Evolutionary conservation across 1,284 basidiomycete species (phyloP).

Genomic region (Ganoderma multipileum): DNA sequence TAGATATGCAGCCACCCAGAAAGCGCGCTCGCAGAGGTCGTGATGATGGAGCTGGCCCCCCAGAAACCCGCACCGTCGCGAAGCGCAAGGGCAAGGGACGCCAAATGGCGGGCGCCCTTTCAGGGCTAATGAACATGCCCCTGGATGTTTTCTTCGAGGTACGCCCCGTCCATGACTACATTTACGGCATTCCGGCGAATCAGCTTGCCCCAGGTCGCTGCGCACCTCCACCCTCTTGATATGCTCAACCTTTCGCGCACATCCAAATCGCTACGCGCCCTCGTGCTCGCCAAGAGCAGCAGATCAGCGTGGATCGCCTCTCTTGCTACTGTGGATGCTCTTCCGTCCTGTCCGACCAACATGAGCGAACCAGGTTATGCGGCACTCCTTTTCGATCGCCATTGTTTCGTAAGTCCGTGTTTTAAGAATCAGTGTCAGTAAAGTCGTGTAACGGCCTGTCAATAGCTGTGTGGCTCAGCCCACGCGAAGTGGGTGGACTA

Average conservation of each 20-base stretch:
- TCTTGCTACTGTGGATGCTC: neutral
- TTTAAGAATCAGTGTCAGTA: neutral
- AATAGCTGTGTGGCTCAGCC: constrained; percentile 11
- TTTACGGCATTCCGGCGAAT: too few species aligned
- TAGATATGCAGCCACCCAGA: neutral
- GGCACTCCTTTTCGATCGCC: constrained; percentile 31
- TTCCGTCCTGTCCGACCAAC: neutral
- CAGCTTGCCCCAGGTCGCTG: constrained; percentile 2
- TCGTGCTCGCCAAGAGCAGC: constrained; percentile 25
- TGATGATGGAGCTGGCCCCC: neutral
- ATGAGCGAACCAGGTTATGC: neutral
- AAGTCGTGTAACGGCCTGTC: neutral
- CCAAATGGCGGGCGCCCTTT: neutral
- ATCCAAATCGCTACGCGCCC: constrained; percentile 11
- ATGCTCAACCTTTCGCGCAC: constrained; percentile 12
- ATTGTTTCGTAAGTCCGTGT: constrained; percentile 22
- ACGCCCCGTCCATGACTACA: neutral
- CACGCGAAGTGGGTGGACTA: constrained; percentile 17
- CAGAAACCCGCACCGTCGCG: neutral
- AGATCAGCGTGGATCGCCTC: constrained; percentile 29
- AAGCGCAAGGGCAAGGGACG: neutral
- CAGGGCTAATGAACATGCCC: constrained; percentile 1
- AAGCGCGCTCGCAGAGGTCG: neutral
- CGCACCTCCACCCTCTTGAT: constrained; percentile 15
- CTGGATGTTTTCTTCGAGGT: constrained; percentile 1